Percentiles rank a stretch among this genome's conserved stretches.
These are phyloP conservation scores for Lachancea waltii DNA, from an alignment of 805 yeast genomes.

Conservation along the genomic window DNA sequence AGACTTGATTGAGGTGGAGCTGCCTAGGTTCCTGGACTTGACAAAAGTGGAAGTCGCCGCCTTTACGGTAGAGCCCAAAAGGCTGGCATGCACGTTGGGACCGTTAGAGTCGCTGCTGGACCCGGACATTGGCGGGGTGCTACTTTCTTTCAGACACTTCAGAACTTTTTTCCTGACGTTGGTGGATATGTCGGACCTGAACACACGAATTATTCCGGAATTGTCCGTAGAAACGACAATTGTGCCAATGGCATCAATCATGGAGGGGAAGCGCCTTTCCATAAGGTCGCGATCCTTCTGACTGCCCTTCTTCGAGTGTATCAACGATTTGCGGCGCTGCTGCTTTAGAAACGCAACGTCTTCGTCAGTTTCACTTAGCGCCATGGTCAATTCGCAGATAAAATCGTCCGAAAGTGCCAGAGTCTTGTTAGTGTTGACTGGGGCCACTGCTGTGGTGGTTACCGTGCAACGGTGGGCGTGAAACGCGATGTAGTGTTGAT, in stretches of 20 bases:
- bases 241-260: slow-evolving; percentile 32
- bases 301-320: neutral
- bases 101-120: neutral
- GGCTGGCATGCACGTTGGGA: slow-evolving; percentile 2
- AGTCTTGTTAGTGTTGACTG: slow-evolving; percentile 55
- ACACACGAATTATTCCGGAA: slow-evolving; percentile 65
- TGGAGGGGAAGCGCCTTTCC: slow-evolving; percentile 16
- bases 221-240: slow-evolving; percentile 75
- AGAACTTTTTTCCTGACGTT: slow-evolving; percentile 35
- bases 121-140: neutral
- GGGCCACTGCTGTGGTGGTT: slow-evolving; percentile 75
- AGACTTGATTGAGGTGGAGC: slow-evolving; percentile 6
- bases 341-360: slow-evolving; percentile 10
- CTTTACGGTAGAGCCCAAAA: slow-evolving; percentile 3
- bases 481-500: slow-evolving; percentile 58
- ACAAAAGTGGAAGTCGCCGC: slow-evolving; percentile 5
- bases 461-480: slow-evolving; percentile 72
- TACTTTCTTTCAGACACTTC: slow-evolving; percentile 1
- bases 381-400: slow-evolving; percentile 53
- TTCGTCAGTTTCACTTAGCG: slow-evolving; percentile 17
- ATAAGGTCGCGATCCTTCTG: neutral
- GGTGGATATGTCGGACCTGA: slow-evolving; percentile 71
- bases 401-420: slow-evolving; percentile 73
- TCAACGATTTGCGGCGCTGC: neutral
- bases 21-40: slow-evolving; percentile 3